Conservation (phyloP, 169 alveolate genomes). For the Eimeria necatrix region DNA sequence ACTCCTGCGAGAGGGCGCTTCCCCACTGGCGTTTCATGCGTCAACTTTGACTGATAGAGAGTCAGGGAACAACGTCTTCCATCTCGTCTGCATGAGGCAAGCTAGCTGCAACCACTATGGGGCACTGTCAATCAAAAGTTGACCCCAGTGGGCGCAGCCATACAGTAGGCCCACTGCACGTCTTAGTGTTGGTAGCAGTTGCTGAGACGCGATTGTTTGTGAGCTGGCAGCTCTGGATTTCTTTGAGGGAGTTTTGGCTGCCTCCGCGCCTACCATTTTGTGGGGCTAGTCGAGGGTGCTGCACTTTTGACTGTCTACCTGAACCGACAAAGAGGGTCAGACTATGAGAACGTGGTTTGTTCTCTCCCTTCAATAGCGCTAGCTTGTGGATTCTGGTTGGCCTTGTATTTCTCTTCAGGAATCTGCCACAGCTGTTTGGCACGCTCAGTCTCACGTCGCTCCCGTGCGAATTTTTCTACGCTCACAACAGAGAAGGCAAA, state of each 20-base stretch:
- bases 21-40: constrained; percentile 61
- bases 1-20: constrained; percentile 46
- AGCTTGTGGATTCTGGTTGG: neutral
- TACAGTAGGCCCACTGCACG: too few species aligned
- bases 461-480: constrained; percentile 54
- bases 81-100: constrained; percentile 66
- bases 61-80: constrained; percentile 68
- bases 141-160: too few species aligned
- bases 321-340: too few species aligned
- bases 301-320: too few species aligned
- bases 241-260: too few species aligned
- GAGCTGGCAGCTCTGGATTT: too few species aligned
- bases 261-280: too few species aligned
- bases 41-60: constrained; percentile 54
- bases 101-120: neutral
- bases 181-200: too few species aligned
- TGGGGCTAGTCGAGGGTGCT: too few species aligned
- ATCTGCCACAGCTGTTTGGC: constrained; percentile 74
- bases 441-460: constrained; percentile 37
- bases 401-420: constrained; percentile 20
- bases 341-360: too few species aligned
- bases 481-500: constrained; percentile 73
- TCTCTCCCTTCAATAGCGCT: too few species aligned
- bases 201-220: too few species aligned
- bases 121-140: neutral